Evolutionary conservation across 257 asterid species (phyloP), one percentile per base, ranked within the genome.

Genomic region (Solanum appendiculatum): DNA sequence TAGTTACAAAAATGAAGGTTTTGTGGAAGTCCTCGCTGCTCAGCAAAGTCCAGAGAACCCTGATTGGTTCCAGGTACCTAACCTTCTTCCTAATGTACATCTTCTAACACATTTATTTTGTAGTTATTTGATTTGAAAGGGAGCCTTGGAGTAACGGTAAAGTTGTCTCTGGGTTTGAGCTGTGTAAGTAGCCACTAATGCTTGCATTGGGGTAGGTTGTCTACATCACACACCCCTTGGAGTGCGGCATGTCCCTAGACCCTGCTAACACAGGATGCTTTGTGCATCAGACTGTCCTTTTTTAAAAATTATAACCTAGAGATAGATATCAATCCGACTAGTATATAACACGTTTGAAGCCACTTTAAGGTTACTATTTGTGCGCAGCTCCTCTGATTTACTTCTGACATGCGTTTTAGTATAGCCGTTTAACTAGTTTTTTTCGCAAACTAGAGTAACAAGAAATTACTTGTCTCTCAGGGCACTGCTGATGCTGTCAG

Each of bases 401-500:
- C 10, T 64, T 64, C 2, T 64, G 9, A 64, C 9, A 25, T 12
- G 21, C 36, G 1, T 25, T 64, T 64, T 64, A 29, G 73, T 27
- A 13, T 64, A 64, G 34, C 73, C 9, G 31, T 13, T 25, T 25
- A n/a, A 29, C 83, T 77, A 77, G 60, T 77, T 77, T 75, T 12
- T 54, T 13, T 75, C 12, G 2, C 23, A 13, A 39, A n/a, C 23
- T 23, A 25, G 29, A 9, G 23, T 34, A 39, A 86, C 54, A 68
- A 82, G 46, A 25, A 58, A 56, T 80, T n/a, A 88, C 89, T 70
- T 33, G 34, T 88, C 82, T 63, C 83, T 88, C 73, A 96, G 98
- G 99, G 99, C 85, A 96, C 99, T 27, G 98, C 99, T 86, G 99
- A 96, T 91, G 99, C 99, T 36, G 99, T 96, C 34, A 94, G 99